phyloP scores from a whole-genome alignment of 1,139 yeast species.

The Sugiyamaella pinicola region DNA sequence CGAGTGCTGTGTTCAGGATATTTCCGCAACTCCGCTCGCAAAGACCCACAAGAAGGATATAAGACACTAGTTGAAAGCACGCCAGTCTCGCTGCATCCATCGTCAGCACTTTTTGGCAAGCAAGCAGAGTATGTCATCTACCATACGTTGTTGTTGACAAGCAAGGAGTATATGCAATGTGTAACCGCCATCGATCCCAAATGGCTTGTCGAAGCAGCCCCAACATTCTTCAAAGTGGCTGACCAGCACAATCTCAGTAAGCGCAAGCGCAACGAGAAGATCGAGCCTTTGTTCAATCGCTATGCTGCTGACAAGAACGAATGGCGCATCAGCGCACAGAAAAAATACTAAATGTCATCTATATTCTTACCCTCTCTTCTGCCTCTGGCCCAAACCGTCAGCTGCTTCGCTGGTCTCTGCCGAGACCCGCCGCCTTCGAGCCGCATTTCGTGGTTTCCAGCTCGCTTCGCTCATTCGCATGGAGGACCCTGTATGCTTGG shows the following conservation, averaged over 20 bases:
- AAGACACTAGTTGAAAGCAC: conserved; percentile 77
- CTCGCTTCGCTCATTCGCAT: no score
- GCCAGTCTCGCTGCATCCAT: conserved; percentile 85
- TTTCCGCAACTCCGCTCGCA: conserved; percentile 80
- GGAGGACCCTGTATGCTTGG: no score
- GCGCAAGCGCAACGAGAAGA: conserved; percentile 52
- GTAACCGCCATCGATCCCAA: conserved; percentile 77
- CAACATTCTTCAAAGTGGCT: conserved; percentile 73
- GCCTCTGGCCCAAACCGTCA: neutral
- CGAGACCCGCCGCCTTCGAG: no score
- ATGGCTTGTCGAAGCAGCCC: conserved; percentile 87
- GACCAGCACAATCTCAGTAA: conserved; percentile 47
- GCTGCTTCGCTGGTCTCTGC: neutral
- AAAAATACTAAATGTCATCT: conserved; percentile 28
- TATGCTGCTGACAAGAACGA: conserved; percentile 56
- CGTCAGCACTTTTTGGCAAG: conserved; percentile 75
- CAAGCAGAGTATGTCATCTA: conserved; percentile 79
- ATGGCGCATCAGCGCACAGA: conserved; percentile 54
- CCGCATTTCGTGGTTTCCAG: no score
- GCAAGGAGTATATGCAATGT: conserved; percentile 90
- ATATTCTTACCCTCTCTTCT: neutral
- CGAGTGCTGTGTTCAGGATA: conserved; percentile 83
- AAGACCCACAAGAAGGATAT: conserved; percentile 76
- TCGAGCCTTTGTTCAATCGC: conserved; percentile 64
- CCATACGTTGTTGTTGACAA: conserved; percentile 78